Percentiles rank a stretch among this genome's conserved stretches.
Evolutionary conservation across 1,284 basidiomycete species (phyloP).

Genomic region (Pseudozyma sp.): DNA sequence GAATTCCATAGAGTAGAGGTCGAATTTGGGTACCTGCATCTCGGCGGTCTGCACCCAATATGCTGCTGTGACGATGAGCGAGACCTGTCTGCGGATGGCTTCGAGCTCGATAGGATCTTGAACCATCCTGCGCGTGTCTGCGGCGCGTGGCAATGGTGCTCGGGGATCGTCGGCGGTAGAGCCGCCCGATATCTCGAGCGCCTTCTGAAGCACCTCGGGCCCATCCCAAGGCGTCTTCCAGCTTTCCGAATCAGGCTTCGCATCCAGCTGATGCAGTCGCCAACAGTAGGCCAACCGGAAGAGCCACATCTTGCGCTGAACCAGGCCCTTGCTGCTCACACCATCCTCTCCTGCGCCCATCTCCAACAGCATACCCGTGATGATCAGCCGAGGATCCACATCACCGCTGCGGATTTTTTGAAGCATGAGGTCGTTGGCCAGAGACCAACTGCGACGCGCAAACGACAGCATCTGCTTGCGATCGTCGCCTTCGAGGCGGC

Average conservation of each 20-base stretch:
- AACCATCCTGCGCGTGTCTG: conserved; percentile 39
- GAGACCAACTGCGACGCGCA: conserved; percentile 55
- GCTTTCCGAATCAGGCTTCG: conserved; percentile 40
- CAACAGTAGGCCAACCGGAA: conserved; percentile 50
- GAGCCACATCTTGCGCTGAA: conserved; percentile 52
- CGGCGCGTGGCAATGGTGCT: conserved; percentile 42
- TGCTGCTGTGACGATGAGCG: conserved; percentile 35
- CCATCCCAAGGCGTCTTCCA: conserved; percentile 44
- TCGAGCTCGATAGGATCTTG: conserved; percentile 51
- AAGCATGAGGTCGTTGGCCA: conserved; percentile 53
- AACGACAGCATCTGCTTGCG: conserved; percentile 53
- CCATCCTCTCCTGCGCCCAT: conserved; percentile 58
- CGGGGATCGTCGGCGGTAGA: conserved; percentile 31
- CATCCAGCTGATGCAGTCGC: conserved; percentile 53
- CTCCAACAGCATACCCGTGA: conserved; percentile 52
- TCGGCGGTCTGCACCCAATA: conserved; percentile 53
- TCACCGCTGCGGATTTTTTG: conserved; percentile 52
- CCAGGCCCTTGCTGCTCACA: conserved; percentile 41
- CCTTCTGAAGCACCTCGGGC: conserved; percentile 38
- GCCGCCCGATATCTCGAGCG: conserved; percentile 42
- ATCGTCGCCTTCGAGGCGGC: conserved; percentile 48
- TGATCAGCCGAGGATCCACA: conserved; percentile 51
- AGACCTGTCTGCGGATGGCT: conserved; percentile 34
- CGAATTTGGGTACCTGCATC: conserved; percentile 50
- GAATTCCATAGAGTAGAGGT: conserved; percentile 46